A percentile compares a stretch with the other conserved stretches of the same genome.
phyloP scores from a whole-genome alignment of 805 yeast genomes.

The Cyberlindnera meyerae region DNA sequence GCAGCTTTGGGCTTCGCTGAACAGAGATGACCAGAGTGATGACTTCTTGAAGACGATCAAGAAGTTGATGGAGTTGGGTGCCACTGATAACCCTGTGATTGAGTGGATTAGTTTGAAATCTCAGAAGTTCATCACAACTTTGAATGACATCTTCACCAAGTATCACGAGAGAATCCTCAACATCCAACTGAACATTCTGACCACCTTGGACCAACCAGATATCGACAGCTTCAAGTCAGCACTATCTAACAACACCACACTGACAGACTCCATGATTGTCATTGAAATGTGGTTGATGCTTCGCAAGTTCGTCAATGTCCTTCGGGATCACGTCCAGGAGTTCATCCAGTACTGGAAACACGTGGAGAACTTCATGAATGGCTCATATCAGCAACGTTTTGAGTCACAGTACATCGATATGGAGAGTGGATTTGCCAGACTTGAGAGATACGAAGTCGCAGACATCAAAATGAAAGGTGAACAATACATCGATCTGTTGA shows the following conservation, averaged over 20 bases:
- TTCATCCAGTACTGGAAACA: conserved; percentile 50
- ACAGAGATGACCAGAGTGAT: conserved; percentile 13
- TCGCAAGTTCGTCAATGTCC: conserved; percentile 36
- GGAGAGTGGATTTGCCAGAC: conserved; percentile 33
- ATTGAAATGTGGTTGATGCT: conserved; percentile 57
- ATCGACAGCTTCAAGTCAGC: conserved; percentile 26
- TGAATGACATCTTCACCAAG: conserved; percentile 39
- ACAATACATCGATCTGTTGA: conserved; percentile 33
- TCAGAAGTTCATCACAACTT: conserved; percentile 32
- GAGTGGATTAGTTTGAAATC: conserved; percentile 56
- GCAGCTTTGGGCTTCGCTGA: conserved; percentile 46
- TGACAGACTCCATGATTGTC: conserved; percentile 49
- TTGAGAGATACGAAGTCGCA: conserved; percentile 40
- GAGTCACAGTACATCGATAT: conserved; percentile 25
- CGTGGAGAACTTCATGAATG: conserved; percentile 49
- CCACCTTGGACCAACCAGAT: conserved; percentile 33
- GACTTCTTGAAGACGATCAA: conserved; percentile 41
- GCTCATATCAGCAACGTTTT: conserved; percentile 37
- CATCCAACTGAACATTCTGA: conserved; percentile 36
- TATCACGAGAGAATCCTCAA: conserved; percentile 36
- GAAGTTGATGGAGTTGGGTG: conserved; percentile 59
- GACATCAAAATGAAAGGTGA: conserved; percentile 36
- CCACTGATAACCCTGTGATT: conserved; percentile 57
- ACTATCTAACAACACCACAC: conserved; percentile 20
- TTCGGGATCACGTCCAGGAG: conserved; percentile 34